Base-by-base conservation (phyloP, 2,329 filamentous ascomycete genomes). In the Stachybotrys chlorohalonatus region DNA sequence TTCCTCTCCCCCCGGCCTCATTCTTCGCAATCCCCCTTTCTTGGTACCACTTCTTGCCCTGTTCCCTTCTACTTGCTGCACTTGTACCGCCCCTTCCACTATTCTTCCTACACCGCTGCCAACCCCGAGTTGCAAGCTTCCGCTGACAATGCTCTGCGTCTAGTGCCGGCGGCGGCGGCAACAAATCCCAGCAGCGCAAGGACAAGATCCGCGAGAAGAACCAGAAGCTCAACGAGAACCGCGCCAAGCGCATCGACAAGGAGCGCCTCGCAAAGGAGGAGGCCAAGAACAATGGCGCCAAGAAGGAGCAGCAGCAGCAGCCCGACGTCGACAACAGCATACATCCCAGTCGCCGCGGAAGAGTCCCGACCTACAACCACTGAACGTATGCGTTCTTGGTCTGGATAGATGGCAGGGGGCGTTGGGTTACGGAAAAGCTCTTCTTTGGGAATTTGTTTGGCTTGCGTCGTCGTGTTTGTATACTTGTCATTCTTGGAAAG, bases 131-230 rank as follows among this genome's bases (percentile, higher is more conserved):
- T 24, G 24, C 24, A 24, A 24, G 24, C 24, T 24, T 24, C 2
- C 24, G 24, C 24, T 24, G 24, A 24, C 24, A 24, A 24, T 24
- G 24, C 4, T 24, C 24, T 24, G 4, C 24, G 8, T 49, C 39
- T 16, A n/a, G n/a, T 49, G 59, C 59, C 90, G 87, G 61, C 56
- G 92, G 92, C 52, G 92, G 92, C 47, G 93, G 93, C 57, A 86
- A 86, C 58, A 95, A 91, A 69, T 89, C 83, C 49, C 78, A 84
- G 59, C 73, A 78, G 55, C 80, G 93, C 59, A 83, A 81, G 66
- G 80, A 85, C 55, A 94, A 92, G 75, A 90, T 97, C 69, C 79
- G 82, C 64, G 80, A 80, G 55, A 96, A 96, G 81, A 96, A 97
- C 74, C 77, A 81, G 64, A 93, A 92, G 73, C 79, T 96, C 52